Conservation (phyloP, 176 grass and related monocot genomes). For the Eleusine coracana region DNA sequence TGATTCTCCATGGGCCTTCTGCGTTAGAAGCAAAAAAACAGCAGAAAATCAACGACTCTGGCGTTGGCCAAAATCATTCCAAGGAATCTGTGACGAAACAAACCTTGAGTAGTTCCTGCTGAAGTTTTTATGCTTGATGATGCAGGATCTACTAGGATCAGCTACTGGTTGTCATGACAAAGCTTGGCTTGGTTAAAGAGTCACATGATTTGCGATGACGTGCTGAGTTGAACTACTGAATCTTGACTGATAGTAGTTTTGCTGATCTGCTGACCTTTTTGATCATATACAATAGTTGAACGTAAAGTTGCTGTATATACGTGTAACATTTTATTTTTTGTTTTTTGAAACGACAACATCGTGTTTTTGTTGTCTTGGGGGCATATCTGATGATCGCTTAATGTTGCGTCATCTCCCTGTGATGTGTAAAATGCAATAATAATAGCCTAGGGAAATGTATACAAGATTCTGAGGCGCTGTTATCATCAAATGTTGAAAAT, state of each 20-base stretch:
- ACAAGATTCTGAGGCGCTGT: conserved; percentile 23
- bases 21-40: conserved; percentile 19
- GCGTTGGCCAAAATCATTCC: conserved; percentile 18
- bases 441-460: conserved; percentile 32
- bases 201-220: neutral
- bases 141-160: conserved; percentile 34
- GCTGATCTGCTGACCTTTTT: conserved; percentile 27
- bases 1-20: neutral
- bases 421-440: conserved; percentile 37
- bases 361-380: conserved; percentile 39
- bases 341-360: neutral
- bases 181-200: neutral
- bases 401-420: conserved; percentile 15
- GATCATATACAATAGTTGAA: conserved; percentile 22
- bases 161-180: neutral
- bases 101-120: conserved; percentile 32
- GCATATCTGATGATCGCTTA: conserved; percentile 15
- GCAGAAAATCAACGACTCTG: neutral
- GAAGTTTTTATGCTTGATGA: conserved; percentile 55
- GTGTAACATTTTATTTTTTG: conserved; percentile 28
- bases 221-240: neutral
- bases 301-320: conserved; percentile 31
- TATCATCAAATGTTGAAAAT: conserved; percentile 30
- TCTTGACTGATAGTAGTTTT: conserved; percentile 5
- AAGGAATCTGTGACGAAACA: conserved; percentile 9